Percentiles rank a stretch among this genome's conserved stretches.
Conservation (phyloP, 2,329 filamentous ascomycete genomes). For the Lojkania enalia region DNA sequence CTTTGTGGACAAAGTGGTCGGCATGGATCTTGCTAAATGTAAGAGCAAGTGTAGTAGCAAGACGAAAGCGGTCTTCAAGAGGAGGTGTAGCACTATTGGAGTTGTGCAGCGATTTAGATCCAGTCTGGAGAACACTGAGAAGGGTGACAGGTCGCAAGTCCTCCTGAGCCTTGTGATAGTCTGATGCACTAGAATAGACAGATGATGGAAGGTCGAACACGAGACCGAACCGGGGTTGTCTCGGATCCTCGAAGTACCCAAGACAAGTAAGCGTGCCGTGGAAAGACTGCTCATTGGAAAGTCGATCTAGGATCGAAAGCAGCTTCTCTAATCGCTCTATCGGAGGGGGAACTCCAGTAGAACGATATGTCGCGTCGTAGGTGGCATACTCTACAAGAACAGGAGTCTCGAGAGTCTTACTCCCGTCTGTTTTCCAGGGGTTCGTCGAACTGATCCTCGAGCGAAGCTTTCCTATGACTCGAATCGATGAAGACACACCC, state of each 20-base stretch:
- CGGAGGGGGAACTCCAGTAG: constrained; percentile 52
- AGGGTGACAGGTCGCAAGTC: constrained; percentile 50
- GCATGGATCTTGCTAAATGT: constrained; percentile 75
- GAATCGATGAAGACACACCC: constrained; percentile 48
- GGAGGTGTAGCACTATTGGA: constrained; percentile 50
- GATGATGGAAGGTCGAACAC: constrained; percentile 72
- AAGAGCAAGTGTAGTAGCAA: constrained; percentile 72
- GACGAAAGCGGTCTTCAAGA: constrained; percentile 74
- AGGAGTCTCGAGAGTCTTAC: constrained; percentile 50
- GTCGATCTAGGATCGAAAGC: constrained; percentile 33
- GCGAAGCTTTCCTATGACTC: constrained; percentile 51
- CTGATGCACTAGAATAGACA: constrained; percentile 51
- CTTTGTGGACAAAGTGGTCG: constrained; percentile 70
- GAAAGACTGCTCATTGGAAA: constrained; percentile 38
- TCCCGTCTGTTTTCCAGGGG: constrained; percentile 44
- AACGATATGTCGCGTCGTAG: constrained; percentile 52
- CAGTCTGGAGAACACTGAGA: constrained; percentile 52
- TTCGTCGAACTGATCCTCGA: constrained; percentile 40
- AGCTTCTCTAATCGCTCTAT: constrained; percentile 51
- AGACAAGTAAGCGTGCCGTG: constrained; percentile 58
- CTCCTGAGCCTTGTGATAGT: constrained; percentile 53
- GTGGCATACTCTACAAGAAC: constrained; percentile 71
- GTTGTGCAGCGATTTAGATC: constrained; percentile 49
- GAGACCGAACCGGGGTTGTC: constrained; percentile 69
- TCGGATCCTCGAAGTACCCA: constrained; percentile 76